Conservation (phyloP, 2,329 filamentous ascomycete genomes). For the Colletotrichum incanum region DNA sequence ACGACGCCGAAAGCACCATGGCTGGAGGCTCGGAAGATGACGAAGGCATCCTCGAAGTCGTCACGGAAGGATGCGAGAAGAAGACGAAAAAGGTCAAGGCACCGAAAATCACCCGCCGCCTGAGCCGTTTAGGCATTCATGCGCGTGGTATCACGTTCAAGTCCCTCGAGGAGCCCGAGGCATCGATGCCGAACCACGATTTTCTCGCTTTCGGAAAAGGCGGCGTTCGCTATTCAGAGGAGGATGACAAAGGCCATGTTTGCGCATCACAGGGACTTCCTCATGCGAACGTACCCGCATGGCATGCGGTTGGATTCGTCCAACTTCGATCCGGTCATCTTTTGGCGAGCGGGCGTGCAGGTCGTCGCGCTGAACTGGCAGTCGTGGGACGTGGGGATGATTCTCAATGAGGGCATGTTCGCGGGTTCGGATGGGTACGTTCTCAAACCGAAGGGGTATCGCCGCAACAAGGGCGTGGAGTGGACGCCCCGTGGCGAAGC, state of each 20-base stretch:
- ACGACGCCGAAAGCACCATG: slow-evolving; percentile 51
- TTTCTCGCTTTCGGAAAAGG: slow-evolving; percentile 77
- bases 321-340: slow-evolving; percentile 86
- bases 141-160: slow-evolving; percentile 88
- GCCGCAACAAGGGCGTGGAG: not conserved
- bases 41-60: slow-evolving; percentile 38
- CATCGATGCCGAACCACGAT: slow-evolving; percentile 76
- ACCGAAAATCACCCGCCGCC: slow-evolving; percentile 78
- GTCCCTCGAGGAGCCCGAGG: slow-evolving; percentile 80
- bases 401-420: slow-evolving; percentile 97
- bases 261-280: slow-evolving; percentile 83
- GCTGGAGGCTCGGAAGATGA: slow-evolving; percentile 55
- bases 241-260: slow-evolving; percentile 73
- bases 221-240: slow-evolving; percentile 73
- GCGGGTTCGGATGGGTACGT: slow-evolving; percentile 85
- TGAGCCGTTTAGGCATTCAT: slow-evolving; percentile 86
- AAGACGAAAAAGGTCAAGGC: slow-evolving; percentile 58
- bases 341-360: slow-evolving; percentile 91
- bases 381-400: slow-evolving; percentile 90
- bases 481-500: not conserved
- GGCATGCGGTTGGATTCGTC: slow-evolving; percentile 86
- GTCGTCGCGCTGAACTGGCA: slow-evolving; percentile 97
- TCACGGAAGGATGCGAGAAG: slow-evolving; percentile 58
- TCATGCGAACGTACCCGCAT: slow-evolving; percentile 94
- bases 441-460: slow-evolving; percentile 80